Conservation (phyloP, 768 basidiomycete species). For the Lyophyllum decastes region DNA sequence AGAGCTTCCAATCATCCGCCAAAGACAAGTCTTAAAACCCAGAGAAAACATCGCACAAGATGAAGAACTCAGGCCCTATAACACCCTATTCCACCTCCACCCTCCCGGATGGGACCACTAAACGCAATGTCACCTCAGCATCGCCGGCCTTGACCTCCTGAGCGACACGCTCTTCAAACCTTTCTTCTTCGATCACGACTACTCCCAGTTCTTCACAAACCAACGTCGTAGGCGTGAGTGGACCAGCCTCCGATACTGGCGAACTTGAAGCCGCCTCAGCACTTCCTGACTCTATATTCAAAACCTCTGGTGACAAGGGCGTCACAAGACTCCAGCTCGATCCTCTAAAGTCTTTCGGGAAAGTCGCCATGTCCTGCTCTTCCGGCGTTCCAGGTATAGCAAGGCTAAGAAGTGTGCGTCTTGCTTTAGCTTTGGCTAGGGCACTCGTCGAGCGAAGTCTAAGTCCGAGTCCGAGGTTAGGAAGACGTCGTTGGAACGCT, state of each 20-base stretch:
- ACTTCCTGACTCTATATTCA: background rate
- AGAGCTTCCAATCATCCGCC: background rate
- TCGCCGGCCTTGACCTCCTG: slow-evolving; percentile 6
- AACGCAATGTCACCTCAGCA: slow-evolving; percentile 16
- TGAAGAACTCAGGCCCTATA: background rate
- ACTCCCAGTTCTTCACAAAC: background rate
- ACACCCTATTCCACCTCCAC: background rate
- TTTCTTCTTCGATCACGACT: background rate
- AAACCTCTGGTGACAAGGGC: slow-evolving; percentile 3
- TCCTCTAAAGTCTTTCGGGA: slow-evolving; percentile 11
- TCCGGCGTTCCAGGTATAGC: background rate
- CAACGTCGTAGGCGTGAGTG: slow-evolving; percentile 6
- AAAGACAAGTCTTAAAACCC: background rate
- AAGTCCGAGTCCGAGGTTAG: slow-evolving; percentile 12
- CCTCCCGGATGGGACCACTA: slow-evolving; percentile 11
- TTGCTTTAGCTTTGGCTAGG: slow-evolving; percentile 13
- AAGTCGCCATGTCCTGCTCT: background rate
- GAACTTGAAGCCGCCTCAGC: slow-evolving; percentile 3
- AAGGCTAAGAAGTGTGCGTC: slow-evolving; percentile 8
- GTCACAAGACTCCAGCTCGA: slow-evolving; percentile 18
- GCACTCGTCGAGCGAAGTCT: slow-evolving; percentile 9
- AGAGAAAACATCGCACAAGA: background rate
- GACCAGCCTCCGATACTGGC: slow-evolving; percentile 6
- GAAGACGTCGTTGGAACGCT: slow-evolving; percentile 13
- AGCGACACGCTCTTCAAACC: slow-evolving; percentile 5